Conservation (phyloP, 192 early-diverging fungal genomes). For the Dispira parvispora region DNA sequence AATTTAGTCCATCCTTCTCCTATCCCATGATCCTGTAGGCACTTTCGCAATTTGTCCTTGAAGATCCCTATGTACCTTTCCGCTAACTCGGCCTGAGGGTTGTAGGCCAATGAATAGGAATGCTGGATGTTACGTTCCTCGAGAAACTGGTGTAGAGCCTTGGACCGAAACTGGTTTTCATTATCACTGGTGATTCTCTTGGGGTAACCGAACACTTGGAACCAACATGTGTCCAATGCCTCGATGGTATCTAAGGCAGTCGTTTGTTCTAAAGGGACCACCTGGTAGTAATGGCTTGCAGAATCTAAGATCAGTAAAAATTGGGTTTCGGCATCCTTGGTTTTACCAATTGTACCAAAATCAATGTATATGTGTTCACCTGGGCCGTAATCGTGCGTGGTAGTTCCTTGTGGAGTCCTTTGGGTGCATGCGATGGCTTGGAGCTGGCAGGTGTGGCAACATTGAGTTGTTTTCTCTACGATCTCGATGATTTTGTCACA, state of each 20-base stretch:
- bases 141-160: constrained; percentile 6
- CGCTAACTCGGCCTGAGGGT: constrained; percentile 16
- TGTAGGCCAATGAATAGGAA: constrained; percentile 10
- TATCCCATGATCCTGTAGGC: background rate
- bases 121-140: background rate
- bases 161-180: constrained; percentile 9
- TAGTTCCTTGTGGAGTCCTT: constrained; percentile 8
- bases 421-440: background rate
- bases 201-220: constrained; percentile 6
- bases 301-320: constrained; percentile 13
- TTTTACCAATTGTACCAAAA: constrained; percentile 11
- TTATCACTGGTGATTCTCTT: constrained; percentile 16
- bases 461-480: background rate
- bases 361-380: constrained; percentile 18
- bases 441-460: constrained; percentile 13
- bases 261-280: constrained; percentile 2
- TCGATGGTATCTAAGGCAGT: constrained; percentile 6
- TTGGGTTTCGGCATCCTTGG: constrained; percentile 4
- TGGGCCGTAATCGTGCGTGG: constrained; percentile 1
- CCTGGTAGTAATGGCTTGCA: constrained; percentile 11
- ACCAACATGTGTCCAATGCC: constrained; percentile 9
- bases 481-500: background rate
- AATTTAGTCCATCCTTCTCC: constrained; percentile 8
- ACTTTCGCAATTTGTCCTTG: constrained; percentile 11
- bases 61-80: constrained; percentile 15